These are phyloP conservation scores for Datisca glomerata DNA, from an alignment of 306 rosid species.

Conservation along the genomic window DNA sequence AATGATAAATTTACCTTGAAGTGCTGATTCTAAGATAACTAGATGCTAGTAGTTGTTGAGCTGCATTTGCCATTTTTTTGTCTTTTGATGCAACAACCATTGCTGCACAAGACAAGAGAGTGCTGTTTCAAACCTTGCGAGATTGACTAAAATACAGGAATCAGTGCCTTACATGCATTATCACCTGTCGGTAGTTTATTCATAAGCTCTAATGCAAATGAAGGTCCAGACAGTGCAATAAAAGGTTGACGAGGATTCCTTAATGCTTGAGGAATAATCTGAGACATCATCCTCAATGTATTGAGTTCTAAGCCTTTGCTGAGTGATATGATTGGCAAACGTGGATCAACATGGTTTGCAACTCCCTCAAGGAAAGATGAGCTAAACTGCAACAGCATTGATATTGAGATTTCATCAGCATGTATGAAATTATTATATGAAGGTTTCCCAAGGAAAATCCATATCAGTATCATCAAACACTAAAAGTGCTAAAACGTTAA, in stretches of 20 bases:
- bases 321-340: conserved; percentile 79
- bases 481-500: too few species aligned
- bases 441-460: too few species aligned
- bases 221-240: conserved; percentile 88
- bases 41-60: conserved; percentile 76
- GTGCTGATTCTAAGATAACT: conserved; percentile 85
- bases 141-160: too few species aligned
- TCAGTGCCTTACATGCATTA: conserved; percentile 1
- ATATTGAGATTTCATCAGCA: too few species aligned
- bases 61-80: conserved; percentile 66
- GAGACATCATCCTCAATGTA: conserved; percentile 88
- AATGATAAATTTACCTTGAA: conserved; percentile 51
- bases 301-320: conserved; percentile 92
- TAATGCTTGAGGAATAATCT: conserved; percentile 74
- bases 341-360: conserved; percentile 76
- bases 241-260: conserved; percentile 87
- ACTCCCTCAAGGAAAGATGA: conserved; percentile 63
- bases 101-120: conserved; percentile 37
- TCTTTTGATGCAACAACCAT: conserved; percentile 93
- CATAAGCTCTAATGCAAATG: conserved; percentile 81
- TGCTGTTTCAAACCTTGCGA: too few species aligned
- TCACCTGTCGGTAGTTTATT: conserved; percentile 87
- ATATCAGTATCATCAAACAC: too few species aligned
- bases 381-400: conserved; percentile 77
- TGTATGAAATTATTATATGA: too few species aligned